Base-by-base conservation (phyloP, 2,329 filamentous ascomycete species). In the Cadophora luteo-olivacea region DNA sequence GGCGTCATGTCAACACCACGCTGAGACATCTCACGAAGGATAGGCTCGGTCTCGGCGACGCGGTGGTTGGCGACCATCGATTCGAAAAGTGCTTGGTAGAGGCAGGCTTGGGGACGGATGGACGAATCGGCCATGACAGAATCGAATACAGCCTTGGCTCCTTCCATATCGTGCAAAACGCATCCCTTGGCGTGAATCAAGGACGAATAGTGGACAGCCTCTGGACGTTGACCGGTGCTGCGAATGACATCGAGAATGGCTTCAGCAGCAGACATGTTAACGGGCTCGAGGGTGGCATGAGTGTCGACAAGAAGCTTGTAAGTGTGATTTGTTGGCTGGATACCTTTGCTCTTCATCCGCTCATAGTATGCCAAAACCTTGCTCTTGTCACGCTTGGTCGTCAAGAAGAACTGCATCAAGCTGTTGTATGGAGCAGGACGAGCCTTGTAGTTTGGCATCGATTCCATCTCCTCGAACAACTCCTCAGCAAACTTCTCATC, bases 371-470 rank as follows among this genome's bases (percentile, higher is more conserved):
- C 86, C 29, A 99, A 86, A 5, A 97, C 95, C 88, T 98, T 98
- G 80, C 86, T 83, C 82, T 96, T 95, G 80, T 99, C 95, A 64
- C 94, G 93, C 87, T 98, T 98, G 66, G 95, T 98, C 67, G 93
- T 97, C 74, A 98, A 85, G 87, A 98, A 99, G 83, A 97, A 98
- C 79, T 99, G 96, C 89, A 99, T 99, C 90, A 99, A 92, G 81
- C 93, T 97, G 85, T 99, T 97, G 86, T 99, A 99, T 0, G 96
- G 96, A 29, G 96, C 96, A 32, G 96, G 94, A 11, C 96, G 91
- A 51, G 96, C 93, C 85, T 97, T 98, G 87, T 99, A 99, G 84
- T 99, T 99, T 67, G 94, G 91, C 91, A 97, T 97, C 58, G 91
- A 89, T 84, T 99, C 96, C 96, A 99, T 99, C 83, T 99, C 96